Evolutionary conservation across 1,284 basidiomycete species (phyloP), one percentile per base, ranked within the genome.

Genomic region (Xanthoconium separans): DNA sequence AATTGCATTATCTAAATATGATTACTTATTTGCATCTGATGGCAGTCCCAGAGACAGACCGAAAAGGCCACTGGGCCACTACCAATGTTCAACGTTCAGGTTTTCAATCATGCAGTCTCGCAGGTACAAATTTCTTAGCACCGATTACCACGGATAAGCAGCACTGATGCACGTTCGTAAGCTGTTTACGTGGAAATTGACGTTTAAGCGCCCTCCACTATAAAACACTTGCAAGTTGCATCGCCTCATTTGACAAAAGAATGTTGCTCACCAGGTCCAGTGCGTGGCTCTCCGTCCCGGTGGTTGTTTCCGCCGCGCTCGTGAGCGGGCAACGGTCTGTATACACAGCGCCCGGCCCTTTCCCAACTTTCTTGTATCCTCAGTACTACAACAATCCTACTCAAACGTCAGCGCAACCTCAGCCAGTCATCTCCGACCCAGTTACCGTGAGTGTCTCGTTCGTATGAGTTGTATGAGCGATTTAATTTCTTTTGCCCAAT

Each of bases 331-430:
- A 71, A 30, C 54, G 80, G 20, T 77, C 81, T 11, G 76, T 73
- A 10, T 85, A 79, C 63, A 81, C 84, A 6, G 83, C 69, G 10
- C 77, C 84, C 7, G 85, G 84, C n/a, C 64, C 70, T 6, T 87
- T 88, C 65, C 87, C 87, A 2, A 85, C 84, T 3, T 79, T 82
- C 7, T 68, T 77, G 36, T 89, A 81, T 66, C 63, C 71, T n/a
- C 65, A 77, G 56, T 91, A 89, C 68, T 88, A 84, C 69, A 87
- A 89, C 65, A 70, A 79, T 57, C 87, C 89, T 22, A 89, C 85
- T 6, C 83, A 80, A 34, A 89, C 87, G 2, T 77, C 76, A 16
- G 79, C 75, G 6, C 85, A 89, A 65, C 81, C 82, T 6, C 85
- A 89, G 66, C 89, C 87, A 33, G 76, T 87, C 50, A 79, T 89